A percentile compares a stretch with the other conserved stretches of the same genome.
Evolutionary conservation across 225 moss, liverwort and hornwort genomes (phyloP).

Genomic region (Lunularia cruciata): DNA sequence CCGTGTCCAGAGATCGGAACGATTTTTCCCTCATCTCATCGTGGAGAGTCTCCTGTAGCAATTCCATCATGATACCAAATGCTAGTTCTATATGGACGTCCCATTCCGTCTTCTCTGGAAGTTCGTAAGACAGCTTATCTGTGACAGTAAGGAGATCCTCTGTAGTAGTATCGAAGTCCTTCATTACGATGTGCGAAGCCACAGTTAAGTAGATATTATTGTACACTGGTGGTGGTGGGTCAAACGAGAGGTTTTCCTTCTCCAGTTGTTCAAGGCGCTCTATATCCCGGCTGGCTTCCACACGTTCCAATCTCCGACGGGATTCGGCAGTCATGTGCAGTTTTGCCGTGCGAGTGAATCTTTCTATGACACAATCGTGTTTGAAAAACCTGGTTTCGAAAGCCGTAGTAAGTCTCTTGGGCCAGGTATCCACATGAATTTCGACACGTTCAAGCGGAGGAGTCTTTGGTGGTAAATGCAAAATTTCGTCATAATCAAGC

Average conservation of each 20-base stretch:
- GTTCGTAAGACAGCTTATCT: slow-evolving; percentile 53
- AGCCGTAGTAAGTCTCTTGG: slow-evolving; percentile 50
- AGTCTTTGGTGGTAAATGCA: slow-evolving; percentile 15
- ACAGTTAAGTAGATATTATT: slow-evolving; percentile 64
- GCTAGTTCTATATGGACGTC: slow-evolving; percentile 63
- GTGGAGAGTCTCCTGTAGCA: slow-evolving; percentile 75
- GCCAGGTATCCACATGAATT: slow-evolving; percentile 77
- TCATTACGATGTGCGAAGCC: slow-evolving; percentile 50
- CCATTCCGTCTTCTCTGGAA: slow-evolving; percentile 56
- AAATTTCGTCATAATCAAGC: slow-evolving; percentile 2
- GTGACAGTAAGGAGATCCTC: slow-evolving; percentile 62
- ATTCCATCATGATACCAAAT: slow-evolving; percentile 67
- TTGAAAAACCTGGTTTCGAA: slow-evolving; percentile 70
- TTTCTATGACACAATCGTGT: slow-evolving; percentile 61
- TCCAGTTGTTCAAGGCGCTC: slow-evolving; percentile 59
- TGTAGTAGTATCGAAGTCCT: slow-evolving; percentile 54
- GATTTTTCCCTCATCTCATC: slow-evolving; percentile 60
- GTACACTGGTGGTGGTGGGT: slow-evolving; percentile 58
- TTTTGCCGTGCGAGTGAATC: slow-evolving; percentile 34
- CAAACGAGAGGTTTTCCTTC: slow-evolving; percentile 34
- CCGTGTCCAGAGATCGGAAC: slow-evolving; percentile 51
- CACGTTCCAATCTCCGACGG: slow-evolving; percentile 25
- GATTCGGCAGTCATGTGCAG: slow-evolving; percentile 33
- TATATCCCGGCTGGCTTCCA: slow-evolving; percentile 41
- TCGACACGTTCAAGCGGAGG: slow-evolving; percentile 51